Percentiles rank a stretch among this genome's conserved stretches.
Evolutionary conservation across 2,329 filamentous ascomycete species (phyloP).

Genomic region (Fusarium sp.): DNA sequence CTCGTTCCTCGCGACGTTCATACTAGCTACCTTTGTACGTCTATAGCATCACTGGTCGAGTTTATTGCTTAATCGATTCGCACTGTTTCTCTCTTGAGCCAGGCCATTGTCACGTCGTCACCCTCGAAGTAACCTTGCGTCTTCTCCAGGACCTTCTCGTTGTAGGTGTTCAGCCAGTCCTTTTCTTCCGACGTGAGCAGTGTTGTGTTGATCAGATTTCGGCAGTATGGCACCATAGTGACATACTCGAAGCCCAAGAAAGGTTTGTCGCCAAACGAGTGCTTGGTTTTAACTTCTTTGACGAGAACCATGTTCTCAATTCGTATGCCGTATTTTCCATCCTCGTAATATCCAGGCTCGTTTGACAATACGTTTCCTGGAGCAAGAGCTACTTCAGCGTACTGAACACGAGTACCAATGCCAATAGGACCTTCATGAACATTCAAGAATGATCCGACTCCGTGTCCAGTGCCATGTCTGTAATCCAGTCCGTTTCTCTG

Average conservation of each 20-base stretch:
- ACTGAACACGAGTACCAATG: constrained; percentile 91
- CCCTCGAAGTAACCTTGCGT: constrained; percentile 80
- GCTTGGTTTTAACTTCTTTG: constrained; percentile 84
- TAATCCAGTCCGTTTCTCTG: constrained; percentile 84
- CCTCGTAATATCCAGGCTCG: constrained; percentile 97
- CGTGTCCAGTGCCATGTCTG: constrained; percentile 95
- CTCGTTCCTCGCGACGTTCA: constrained; percentile 79
- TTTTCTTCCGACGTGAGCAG: constrained; percentile 81
- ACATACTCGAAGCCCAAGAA: constrained; percentile 97
- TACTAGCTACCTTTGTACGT: constrained; percentile 65
- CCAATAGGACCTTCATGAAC: constrained; percentile 98
- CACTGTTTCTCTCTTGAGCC: constrained; percentile 89
- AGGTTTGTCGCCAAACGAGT: constrained; percentile 92
- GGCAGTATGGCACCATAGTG: constrained; percentile 95
- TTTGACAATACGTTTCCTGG: constrained; percentile 97
- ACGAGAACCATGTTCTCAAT: constrained; percentile 98
- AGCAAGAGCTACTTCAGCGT: constrained; percentile 87
- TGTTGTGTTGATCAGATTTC: constrained; percentile 81
- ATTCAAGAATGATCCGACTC: constrained; percentile 94
- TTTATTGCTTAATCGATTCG: constrained; percentile 58
- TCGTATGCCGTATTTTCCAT: constrained; percentile 92
- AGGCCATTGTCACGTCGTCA: constrained; percentile 77
- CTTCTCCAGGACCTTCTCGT: constrained; percentile 83
- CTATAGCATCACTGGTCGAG: constrained; percentile 55
- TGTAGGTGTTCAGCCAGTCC: constrained; percentile 88